phyloP scores from a whole-genome alignment of 257 asterid genomes.

The Penstemon davidsonii region DNA sequence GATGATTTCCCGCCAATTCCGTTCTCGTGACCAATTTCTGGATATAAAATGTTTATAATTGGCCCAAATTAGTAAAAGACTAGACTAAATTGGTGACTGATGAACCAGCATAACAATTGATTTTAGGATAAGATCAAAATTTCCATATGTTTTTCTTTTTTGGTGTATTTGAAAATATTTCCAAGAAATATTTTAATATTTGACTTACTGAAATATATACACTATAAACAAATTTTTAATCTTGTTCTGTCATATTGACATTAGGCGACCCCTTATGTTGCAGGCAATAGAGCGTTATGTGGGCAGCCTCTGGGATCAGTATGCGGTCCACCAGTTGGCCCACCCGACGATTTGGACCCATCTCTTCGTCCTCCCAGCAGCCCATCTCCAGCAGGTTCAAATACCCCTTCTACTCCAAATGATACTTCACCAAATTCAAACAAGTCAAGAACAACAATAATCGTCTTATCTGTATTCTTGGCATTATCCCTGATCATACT shows the following conservation, averaged over 20 bases:
- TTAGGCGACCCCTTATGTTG: not conserved
- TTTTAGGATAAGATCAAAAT: not conserved
- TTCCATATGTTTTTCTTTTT: no score
- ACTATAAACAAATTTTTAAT: not conserved
- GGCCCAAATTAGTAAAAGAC: no score
- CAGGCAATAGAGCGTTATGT: constrained; percentile 76
- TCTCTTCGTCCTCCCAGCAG: constrained; percentile 28
- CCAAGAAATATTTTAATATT: not conserved
- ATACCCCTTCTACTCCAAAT: not conserved
- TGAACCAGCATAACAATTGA: not conserved
- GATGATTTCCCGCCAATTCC: no score
- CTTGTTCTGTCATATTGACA: not conserved
- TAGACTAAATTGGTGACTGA: no score
- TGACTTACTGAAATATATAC: not conserved
- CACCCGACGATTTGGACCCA: constrained; percentile 42
- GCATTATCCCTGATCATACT: constrained; percentile 35
- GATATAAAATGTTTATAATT: no score
- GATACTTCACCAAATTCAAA: not conserved
- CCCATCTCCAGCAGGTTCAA: no score
- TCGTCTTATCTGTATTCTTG: constrained; percentile 24
- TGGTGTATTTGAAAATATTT: no score
- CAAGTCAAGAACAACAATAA: constrained; percentile 28
- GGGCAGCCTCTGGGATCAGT: constrained; percentile 55
- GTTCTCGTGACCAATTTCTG: no score
- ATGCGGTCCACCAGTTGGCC: constrained; percentile 49